Evolutionary conservation across 208 protist species (phyloP), one percentile per base, ranked within the genome.

Genomic region (Trypanosoma congolense): DNA sequence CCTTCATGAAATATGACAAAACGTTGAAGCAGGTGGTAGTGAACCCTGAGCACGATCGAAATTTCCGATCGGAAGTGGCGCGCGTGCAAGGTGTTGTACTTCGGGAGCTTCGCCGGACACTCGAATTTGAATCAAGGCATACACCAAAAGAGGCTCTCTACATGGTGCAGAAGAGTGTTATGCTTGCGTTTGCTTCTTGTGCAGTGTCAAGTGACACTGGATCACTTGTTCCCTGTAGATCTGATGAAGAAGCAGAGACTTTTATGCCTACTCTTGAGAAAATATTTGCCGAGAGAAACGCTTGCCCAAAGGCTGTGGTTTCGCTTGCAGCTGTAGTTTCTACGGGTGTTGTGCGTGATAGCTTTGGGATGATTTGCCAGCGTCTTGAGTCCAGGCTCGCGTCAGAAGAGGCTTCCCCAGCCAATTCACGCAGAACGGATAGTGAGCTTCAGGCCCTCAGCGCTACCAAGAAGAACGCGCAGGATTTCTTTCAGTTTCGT

Each of bases 131-230:
- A 30, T 31, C 35, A 10, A 55, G 44, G 10, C 56, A 47, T 36
- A 83, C 80, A 1, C 75, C 80, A 0, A 80, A 81, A 42, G 70
- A 87, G 52, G 59, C 77, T 2, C 70, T 87, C 25, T 83, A 74
- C 41, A 56, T 46, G 14, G 40, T 81, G 9, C 70, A 77, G 49
- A 66, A 70, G 43, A 71, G 56, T 31, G 54, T 87, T 3, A 56
- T 72, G 45, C 64, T 63, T 44, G 61, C 78, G 16, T 75, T 65
- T 57, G 62, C 67, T 26, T 75, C 80, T 14, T 67, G 67, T 40
- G 60, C 70, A 6, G 65, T 82, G n/a, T 22, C 47, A n/a, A 60
- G 51, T 29, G 45, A 68, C 43, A 36, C 6, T 4, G 52, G 68
- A 3, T 4, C 47, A 0, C 55, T 76, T 16, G 16, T 59, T n/a